Evolutionary conservation across 139 green algal genomes (phyloP).

Genomic region (Pseudopediastrum boryanum): DNA sequence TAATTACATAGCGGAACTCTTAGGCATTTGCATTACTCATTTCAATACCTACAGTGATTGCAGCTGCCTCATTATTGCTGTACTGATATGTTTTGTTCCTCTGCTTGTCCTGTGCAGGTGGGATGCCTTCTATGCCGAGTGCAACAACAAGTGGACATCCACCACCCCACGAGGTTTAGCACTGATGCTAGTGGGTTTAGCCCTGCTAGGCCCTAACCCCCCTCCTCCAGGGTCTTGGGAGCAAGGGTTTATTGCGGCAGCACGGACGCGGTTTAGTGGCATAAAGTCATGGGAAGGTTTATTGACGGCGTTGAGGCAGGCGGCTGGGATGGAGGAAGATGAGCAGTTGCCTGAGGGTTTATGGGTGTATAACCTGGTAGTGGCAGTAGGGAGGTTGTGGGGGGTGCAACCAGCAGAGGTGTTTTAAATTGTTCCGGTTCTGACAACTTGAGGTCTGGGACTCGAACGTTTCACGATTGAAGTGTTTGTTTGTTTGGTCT

Average conservation of each 20-base stretch:
- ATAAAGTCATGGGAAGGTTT: constrained; percentile 4
- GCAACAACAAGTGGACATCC: constrained; percentile 14
- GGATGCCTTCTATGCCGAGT: constrained; percentile 17
- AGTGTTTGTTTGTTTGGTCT: no score
- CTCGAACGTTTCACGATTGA: no score
- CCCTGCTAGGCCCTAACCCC: constrained; percentile 1
- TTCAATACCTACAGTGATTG: no score
- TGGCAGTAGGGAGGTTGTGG: constrained; percentile 18
- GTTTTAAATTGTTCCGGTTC: no score
- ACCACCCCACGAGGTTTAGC: constrained; percentile 3
- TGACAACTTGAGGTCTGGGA: no score
- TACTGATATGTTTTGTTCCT: no score
- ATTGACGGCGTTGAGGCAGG: constrained; percentile 7
- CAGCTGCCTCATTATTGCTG: no score
- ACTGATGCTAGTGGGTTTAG: constrained; percentile 11
- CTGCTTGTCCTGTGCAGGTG: constrained; percentile 10
- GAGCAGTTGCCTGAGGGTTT: not conserved
- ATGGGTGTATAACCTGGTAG: constrained; percentile 25
- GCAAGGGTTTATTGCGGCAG: not conserved
- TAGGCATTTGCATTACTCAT: no score
- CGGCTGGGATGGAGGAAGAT: constrained; percentile 20
- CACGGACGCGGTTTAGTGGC: not conserved
- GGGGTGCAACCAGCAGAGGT: constrained; percentile 11
- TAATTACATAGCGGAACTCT: no score
- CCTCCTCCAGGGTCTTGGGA: constrained; percentile 29